phyloP scores from a whole-genome alignment of 306 rosid genomes.

The Gynostemma pentaphyllum region DNA sequence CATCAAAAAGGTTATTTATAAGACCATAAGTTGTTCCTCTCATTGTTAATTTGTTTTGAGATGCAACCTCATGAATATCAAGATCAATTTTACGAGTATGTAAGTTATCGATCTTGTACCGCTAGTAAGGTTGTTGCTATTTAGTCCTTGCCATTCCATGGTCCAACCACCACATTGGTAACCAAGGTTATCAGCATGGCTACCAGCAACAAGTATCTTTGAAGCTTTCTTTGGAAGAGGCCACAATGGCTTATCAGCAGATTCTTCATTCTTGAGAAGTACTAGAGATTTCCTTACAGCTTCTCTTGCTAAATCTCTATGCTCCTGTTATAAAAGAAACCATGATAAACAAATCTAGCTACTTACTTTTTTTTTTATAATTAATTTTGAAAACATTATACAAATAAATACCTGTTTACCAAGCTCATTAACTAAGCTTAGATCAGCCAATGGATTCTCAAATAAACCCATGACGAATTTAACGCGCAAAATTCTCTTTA shows the following conservation, averaged over 20 bases:
- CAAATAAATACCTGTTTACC: conserved; percentile 17
- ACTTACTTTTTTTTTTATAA: too few species aligned
- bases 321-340: conserved; percentile 11
- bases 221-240: conserved; percentile 21
- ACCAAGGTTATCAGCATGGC: conserved; percentile 32
- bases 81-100: too few species aligned
- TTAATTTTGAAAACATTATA: background rate
- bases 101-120: background rate
- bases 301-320: conserved; percentile 31
- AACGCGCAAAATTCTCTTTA: conserved; percentile 22
- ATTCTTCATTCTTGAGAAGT: conserved; percentile 22
- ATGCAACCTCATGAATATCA: too few species aligned
- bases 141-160: conserved; percentile 21
- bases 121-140: conserved; percentile 9
- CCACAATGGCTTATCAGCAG: conserved; percentile 11
- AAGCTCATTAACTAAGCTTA: conserved; percentile 13
- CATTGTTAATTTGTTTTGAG: too few species aligned
- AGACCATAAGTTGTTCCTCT: too few species aligned
- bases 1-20: too few species aligned
- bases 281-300: conserved; percentile 26
- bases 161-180: conserved; percentile 39
- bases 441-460: conserved; percentile 21
- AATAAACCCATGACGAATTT: conserved; percentile 23
- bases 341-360: background rate
- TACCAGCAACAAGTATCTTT: conserved; percentile 26